A percentile compares a stretch with the other conserved stretches of the same genome.
phyloP scores from a whole-genome alignment of 2,329 filamentous ascomycete species.

The Sclerotinia borealis region DNA sequence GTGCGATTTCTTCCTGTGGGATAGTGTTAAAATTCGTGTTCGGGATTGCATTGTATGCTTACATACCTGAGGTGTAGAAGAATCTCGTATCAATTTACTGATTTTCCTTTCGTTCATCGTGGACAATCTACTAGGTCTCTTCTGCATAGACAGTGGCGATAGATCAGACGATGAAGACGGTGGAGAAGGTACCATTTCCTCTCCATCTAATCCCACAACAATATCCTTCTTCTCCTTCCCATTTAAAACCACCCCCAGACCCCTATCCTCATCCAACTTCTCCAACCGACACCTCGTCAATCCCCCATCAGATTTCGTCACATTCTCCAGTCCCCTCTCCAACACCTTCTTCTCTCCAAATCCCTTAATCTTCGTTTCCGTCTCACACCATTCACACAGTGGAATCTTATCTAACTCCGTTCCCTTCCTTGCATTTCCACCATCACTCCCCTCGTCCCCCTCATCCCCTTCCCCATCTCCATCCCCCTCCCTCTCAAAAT shows the following conservation, averaged over 20 bases:
- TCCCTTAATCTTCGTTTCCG: constrained; percentile 31
- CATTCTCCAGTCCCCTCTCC: constrained; percentile 39
- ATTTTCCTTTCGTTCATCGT: constrained; percentile 14
- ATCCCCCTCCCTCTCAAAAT: background rate
- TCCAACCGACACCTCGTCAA: constrained; percentile 42
- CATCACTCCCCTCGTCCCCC: background rate
- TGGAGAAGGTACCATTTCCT: background rate
- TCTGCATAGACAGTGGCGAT: background rate
- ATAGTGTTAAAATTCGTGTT: background rate
- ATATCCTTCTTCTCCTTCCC: background rate
- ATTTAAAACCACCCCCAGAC: background rate
- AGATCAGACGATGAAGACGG: background rate
- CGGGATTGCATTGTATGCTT: no score
- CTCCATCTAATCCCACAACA: constrained; percentile 11
- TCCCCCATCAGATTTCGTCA: constrained; percentile 42
- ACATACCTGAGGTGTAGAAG: constrained; percentile 8
- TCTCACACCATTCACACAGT: constrained; percentile 43
- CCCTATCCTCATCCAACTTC: constrained; percentile 27
- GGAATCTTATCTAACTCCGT: constrained; percentile 44
- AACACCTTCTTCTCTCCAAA: constrained; percentile 32
- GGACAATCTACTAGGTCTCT: constrained; percentile 1
- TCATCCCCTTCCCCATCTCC: constrained; percentile 6
- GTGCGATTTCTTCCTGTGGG: constrained; percentile 4
- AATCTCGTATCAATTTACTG: constrained; percentile 13
- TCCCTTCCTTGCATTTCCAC: constrained; percentile 14